Conservation (phyloP, 768 basidiomycete genomes). For the Erythrobasidium yunnanense region DNA sequence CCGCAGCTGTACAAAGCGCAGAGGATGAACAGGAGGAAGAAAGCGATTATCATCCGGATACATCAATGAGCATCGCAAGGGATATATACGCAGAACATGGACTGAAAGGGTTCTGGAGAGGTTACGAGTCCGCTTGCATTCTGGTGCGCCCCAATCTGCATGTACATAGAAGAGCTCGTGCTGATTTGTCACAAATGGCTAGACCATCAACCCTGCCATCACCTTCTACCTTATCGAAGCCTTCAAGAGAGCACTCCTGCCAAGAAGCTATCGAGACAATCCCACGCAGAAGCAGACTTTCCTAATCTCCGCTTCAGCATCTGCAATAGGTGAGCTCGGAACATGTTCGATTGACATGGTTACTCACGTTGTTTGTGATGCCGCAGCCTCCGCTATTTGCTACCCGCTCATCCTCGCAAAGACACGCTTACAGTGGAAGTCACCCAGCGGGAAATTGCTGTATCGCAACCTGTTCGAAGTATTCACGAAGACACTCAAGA, state of each 20-base stretch:
- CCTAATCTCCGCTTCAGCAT: conserved; percentile 51
- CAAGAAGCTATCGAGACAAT: conserved; percentile 38
- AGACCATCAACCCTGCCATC: conserved; percentile 50
- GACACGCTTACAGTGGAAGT: conserved; percentile 36
- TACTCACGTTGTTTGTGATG: not conserved
- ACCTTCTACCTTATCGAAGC: conserved; percentile 52
- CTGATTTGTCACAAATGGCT: not conserved
- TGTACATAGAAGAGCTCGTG: not conserved
- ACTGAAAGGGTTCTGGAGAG: conserved; percentile 17
- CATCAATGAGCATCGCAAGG: conserved; percentile 9
- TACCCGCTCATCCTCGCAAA: conserved; percentile 57
- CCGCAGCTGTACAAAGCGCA: not conserved
- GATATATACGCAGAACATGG: conserved; percentile 18
- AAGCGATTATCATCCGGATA: conserved; percentile 10
- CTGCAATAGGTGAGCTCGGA: conserved; percentile 30
- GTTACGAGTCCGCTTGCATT: conserved; percentile 10
- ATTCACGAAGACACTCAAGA: conserved; percentile 31
- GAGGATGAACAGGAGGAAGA: conserved; percentile 8
- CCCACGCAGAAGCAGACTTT: conserved; percentile 49
- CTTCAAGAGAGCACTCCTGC: conserved; percentile 45
- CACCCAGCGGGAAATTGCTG: conserved; percentile 33
- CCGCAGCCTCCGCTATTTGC: conserved; percentile 46
- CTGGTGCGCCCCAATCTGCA: not conserved
- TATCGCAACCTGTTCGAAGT: conserved; percentile 32
- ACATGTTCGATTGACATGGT: conserved; percentile 43